These are phyloP conservation scores for Fagopyrum esculentum DNA, from an alignment of 148 eudicot genomes.

Conservation along the genomic window DNA sequence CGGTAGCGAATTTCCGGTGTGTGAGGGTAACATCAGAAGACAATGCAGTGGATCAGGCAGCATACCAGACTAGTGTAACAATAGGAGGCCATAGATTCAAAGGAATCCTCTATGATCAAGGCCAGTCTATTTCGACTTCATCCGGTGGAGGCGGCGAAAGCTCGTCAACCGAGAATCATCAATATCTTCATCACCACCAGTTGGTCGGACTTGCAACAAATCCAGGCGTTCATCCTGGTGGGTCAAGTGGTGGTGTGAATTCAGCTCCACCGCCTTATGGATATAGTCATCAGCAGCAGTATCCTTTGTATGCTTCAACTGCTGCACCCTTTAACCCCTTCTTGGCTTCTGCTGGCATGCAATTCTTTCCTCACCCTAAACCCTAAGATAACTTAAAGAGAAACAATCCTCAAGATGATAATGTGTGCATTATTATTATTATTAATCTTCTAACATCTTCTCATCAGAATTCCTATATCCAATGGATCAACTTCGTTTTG, in stretches of 20 bases:
- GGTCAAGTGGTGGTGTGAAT: slow-evolving; percentile 1
- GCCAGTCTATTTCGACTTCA: slow-evolving; percentile 19
- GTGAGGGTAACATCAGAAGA: slow-evolving; percentile 43
- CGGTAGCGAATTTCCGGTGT: slow-evolving; percentile 34
- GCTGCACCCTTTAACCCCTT: slow-evolving; percentile 33
- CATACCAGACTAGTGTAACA: slow-evolving; percentile 44
- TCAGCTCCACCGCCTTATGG: slow-evolving; percentile 19
- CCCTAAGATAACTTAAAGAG: slow-evolving; percentile 15
- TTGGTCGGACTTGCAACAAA: slow-evolving; percentile 10
- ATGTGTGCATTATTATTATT: background rate
- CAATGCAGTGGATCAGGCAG: slow-evolving; percentile 37
- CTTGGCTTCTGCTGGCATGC: slow-evolving; percentile 39
- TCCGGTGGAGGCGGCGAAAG: background rate
- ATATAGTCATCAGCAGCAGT: slow-evolving; percentile 10
- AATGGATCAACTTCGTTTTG: too few relatives aligned
- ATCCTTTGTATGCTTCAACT: slow-evolving; percentile 15
- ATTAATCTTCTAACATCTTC: background rate
- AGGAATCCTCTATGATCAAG: slow-evolving; percentile 55
- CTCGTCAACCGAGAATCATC: slow-evolving; percentile 9
- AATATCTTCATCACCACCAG: slow-evolving; percentile 22
- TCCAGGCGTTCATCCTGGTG: background rate
- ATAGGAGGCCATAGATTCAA: slow-evolving; percentile 49
- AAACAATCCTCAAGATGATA: background rate
- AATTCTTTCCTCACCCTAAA: slow-evolving; percentile 55
- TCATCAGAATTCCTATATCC: background rate